Base-by-base conservation (phyloP, 257 asterid species). In the Salvia rosmarinus region DNA sequence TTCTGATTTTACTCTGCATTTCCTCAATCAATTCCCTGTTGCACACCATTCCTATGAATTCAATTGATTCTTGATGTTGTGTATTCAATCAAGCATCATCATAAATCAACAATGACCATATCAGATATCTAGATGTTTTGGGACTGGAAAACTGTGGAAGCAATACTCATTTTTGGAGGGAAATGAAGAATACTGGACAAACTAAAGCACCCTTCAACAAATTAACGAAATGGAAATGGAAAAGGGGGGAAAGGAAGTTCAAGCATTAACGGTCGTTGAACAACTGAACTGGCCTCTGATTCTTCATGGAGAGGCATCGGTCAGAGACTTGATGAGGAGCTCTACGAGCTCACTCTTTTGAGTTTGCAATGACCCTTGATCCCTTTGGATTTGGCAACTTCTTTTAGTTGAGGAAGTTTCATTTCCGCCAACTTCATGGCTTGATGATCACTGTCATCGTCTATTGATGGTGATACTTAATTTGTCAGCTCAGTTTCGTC, bases 301-400 rank as follows among this genome's bases (percentile, higher is more conserved):
- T n/a, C n/a, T 70, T 61, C 67, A 70, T 2, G 65, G 56, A 57
- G 71, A 73, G 50, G 35, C 32, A 4, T 34, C 40, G 20, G 19
- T 54, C 63, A 35, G 64, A 19, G 82, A 75, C 58, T 77, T 74
- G 73, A 50, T 55, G 13, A 90, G 73, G 67, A 87, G 87, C 77
- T 84, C 85, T 11, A 89, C 70, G 25, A 91, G 82, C 51, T 91
- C 95, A 50, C 82, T 74, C 86, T 89, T 91, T 76, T 89, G 39
- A 89, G 84, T 75, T 81, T 89, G n/a, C 92, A 89, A 62, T 87
- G 89, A 65, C 97, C 95, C 75, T 73, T 85, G 35, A 89, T 78
- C 76, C 96, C 92, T 80, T 67, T 87, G 37, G 87, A 77, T 84
- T 89, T 91, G 28, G 95, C 95, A 2, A 80, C 72, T 79, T 85